Percentiles rank a stretch among this genome's conserved stretches.
phyloP scores from a whole-genome alignment of 192 early-diverging fungal species.

The Umbelopsis isabellina region DNA sequence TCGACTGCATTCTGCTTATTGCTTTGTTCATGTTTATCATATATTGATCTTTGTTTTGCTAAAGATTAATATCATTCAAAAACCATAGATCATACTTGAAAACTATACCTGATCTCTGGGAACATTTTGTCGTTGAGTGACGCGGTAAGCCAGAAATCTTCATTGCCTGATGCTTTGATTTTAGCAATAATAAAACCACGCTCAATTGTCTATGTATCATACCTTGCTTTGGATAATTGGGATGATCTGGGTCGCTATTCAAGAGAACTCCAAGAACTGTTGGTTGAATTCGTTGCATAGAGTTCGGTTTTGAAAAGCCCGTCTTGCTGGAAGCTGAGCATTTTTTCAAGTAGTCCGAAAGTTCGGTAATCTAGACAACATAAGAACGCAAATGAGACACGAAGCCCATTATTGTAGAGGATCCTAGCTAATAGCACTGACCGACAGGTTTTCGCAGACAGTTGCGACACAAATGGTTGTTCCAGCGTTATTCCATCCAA shows the following conservation, averaged over 20 bases:
- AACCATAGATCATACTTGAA: neutral
- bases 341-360: slow-evolving; percentile 17
- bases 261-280: slow-evolving; percentile 4
- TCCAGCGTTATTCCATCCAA: slow-evolving; percentile 55
- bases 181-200: neutral
- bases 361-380: slow-evolving; percentile 14
- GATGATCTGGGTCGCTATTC: slow-evolving; percentile 4
- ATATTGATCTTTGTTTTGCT: neutral
- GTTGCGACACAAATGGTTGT: slow-evolving; percentile 56
- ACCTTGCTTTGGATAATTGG: neutral
- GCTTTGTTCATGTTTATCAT: slow-evolving; percentile 15
- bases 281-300: neutral
- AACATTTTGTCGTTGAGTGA: slow-evolving; percentile 2
- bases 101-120: neutral
- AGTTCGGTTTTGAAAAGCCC: slow-evolving; percentile 20
- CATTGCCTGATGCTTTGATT: neutral
- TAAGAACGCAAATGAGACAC: neutral
- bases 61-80: neutral
- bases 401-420: too few relatives aligned
- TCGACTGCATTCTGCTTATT: slow-evolving; percentile 33
- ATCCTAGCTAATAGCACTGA: slow-evolving; percentile 25
- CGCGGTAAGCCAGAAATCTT: neutral
- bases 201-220: neutral
- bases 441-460: slow-evolving; percentile 50
- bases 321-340: slow-evolving; percentile 19